A percentile compares a stretch with the other conserved stretches of the same genome.
Conservation (phyloP, 805 yeast genomes). For the Saccharomycopsis javanensis region DNA sequence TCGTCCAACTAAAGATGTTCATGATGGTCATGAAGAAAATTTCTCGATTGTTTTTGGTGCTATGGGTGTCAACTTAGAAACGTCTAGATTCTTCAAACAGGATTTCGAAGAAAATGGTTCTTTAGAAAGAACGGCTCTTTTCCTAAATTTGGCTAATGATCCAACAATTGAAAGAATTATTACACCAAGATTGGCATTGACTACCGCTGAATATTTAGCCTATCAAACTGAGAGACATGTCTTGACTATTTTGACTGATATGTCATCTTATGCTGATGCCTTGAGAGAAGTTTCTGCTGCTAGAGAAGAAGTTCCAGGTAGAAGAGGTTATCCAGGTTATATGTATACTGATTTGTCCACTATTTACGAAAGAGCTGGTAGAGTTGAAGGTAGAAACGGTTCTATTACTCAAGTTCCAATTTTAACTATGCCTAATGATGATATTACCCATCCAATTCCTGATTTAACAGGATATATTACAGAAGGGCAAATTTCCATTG, state of each 20-base stretch:
- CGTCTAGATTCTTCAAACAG: conserved; percentile 96
- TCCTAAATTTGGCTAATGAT: conserved; percentile 95
- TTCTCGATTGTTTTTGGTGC: conserved; percentile 99
- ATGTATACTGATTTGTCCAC: conserved; percentile 99
- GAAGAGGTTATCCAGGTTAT: conserved; percentile 99
- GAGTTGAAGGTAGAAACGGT: conserved; percentile 99
- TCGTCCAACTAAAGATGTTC: conserved; percentile 98
- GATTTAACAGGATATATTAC: conserved; percentile 99
- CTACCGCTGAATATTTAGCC: conserved; percentile 97
- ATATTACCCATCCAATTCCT: conserved; percentile 99
- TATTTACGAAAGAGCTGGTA: conserved; percentile 98
- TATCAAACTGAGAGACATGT: conserved; percentile 99
- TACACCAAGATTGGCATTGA: conserved; percentile 96
- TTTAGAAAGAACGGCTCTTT: conserved; percentile 92
- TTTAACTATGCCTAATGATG: conserved; percentile 99
- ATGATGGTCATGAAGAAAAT: conserved; percentile 99
- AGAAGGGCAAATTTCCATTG: conserved; percentile 97
- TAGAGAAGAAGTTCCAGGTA: conserved; percentile 99
- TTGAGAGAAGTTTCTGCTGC: conserved; percentile 99
- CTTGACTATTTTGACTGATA: conserved; percentile 93
- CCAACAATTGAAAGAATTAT: conserved; percentile 99
- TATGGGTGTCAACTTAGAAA: conserved; percentile 99
- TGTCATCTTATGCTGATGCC: conserved; percentile 99
- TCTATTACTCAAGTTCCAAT: conserved; percentile 98
- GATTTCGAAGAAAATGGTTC: conserved; percentile 99